Percentiles rank a stretch among this genome's conserved stretches.
phyloP scores from a whole-genome alignment of 441 rosid species.

The Isatis lusitanica region DNA sequence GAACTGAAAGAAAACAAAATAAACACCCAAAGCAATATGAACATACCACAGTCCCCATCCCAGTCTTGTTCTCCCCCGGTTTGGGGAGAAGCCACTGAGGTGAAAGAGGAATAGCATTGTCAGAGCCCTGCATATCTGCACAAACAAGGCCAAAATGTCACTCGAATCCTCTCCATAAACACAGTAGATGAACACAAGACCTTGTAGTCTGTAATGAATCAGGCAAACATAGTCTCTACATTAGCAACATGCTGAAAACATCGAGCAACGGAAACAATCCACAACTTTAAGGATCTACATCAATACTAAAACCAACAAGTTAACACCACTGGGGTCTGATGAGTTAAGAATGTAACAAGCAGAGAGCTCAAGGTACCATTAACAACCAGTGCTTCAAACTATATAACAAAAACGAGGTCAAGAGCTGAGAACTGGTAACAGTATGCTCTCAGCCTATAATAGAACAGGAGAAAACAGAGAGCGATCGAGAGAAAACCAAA shows the following conservation, averaged over 20 bases:
- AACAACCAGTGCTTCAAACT: background rate
- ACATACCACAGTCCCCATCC: constrained; percentile 77
- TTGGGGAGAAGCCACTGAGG: constrained; percentile 99
- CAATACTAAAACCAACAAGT: background rate
- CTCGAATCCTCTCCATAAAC: background rate
- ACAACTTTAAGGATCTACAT: constrained; percentile 11
- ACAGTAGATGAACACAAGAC: background rate
- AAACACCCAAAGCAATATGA: constrained; percentile 4
- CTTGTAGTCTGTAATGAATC: too few species aligned
- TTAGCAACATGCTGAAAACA: too few species aligned
- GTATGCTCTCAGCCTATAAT: background rate
- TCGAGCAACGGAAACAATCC: background rate
- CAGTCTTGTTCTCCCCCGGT: constrained; percentile 81
- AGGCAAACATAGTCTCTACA: too few species aligned
- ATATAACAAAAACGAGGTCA: background rate
- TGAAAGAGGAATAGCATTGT: constrained; percentile 83
- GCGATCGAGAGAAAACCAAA: constrained; percentile 17
- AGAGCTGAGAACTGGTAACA: background rate
- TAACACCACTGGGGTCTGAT: too few species aligned
- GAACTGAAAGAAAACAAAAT: background rate
- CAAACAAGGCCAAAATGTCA: constrained; percentile 25
- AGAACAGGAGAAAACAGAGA: background rate
- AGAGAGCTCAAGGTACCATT: background rate
- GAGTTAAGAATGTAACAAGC: background rate
- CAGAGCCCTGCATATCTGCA: constrained; percentile 86